Evolutionary conservation across 192 early-diverging fungal genomes (phyloP).

Genomic region (Entrophospora sp.): DNA sequence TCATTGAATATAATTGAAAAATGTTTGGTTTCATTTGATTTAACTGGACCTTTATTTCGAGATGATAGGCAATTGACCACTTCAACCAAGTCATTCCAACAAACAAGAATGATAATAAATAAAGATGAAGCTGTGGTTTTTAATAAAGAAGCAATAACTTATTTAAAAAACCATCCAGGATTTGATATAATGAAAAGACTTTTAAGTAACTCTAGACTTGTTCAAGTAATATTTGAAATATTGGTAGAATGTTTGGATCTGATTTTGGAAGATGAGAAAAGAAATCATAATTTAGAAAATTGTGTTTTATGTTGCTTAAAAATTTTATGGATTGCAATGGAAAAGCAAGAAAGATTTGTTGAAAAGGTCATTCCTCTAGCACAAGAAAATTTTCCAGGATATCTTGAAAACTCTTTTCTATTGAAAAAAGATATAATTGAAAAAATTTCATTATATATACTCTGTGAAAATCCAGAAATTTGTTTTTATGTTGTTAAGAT

Average conservation of each 20-base stretch:
- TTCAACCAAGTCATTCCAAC: neutral
- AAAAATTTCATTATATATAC: constrained; percentile 62
- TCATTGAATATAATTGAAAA: constrained; percentile 76
- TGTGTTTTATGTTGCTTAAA: constrained; percentile 42
- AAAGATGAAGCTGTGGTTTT: neutral
- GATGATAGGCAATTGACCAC: neutral
- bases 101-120: constrained; percentile 1
- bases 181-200: constrained; percentile 74
- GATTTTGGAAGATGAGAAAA: constrained; percentile 25
- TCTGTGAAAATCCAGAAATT: constrained; percentile 60
- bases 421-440: constrained; percentile 59
- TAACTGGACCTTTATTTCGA: constrained; percentile 30
- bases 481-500: constrained; percentile 65
- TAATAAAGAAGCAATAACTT: constrained; percentile 6
- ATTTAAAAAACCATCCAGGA: constrained; percentile 67
- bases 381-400: constrained; percentile 26
- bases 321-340: constrained; percentile 57
- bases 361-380: constrained; percentile 54
- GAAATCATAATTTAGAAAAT: constrained; percentile 29
- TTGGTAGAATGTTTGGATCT: too few relatives aligned
- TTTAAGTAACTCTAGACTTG: constrained; percentile 65
- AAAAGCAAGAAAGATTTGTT: constrained; percentile 68
- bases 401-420: constrained; percentile 74
- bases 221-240: constrained; percentile 55
- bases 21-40: constrained; percentile 67